Evolutionary conservation across 2,329 filamentous ascomycete species (phyloP).

Genomic region (Microdochium trichocladiopsis): DNA sequence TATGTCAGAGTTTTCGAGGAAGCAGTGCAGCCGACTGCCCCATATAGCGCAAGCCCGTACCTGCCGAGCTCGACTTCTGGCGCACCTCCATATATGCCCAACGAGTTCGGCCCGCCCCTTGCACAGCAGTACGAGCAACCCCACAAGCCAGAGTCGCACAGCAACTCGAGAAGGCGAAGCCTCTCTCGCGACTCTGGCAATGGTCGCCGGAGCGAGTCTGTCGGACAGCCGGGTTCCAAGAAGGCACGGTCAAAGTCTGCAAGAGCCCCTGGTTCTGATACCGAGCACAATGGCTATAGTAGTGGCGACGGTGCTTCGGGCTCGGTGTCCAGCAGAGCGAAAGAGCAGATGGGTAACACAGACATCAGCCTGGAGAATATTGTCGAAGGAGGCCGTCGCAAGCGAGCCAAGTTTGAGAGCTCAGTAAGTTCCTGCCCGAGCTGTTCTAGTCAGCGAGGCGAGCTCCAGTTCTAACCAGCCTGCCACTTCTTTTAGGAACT

Average conservation of each 20-base stretch:
- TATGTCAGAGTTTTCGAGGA: conserved; percentile 80
- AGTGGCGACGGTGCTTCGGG: conserved; percentile 78
- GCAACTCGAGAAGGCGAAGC: conserved; percentile 69
- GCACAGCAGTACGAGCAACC: not conserved
- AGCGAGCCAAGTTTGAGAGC: conserved; percentile 92
- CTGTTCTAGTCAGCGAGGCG: too few species aligned
- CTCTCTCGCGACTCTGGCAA: conserved; percentile 63
- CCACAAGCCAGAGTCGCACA: conserved; percentile 40
- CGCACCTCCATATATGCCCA: conserved; percentile 38
- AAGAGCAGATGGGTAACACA: conserved; percentile 85
- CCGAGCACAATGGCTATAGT: conserved; percentile 66
- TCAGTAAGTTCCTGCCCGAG: conserved; percentile 65
- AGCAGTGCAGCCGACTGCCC: conserved; percentile 32
- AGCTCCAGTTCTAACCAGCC: conserved; percentile 5
- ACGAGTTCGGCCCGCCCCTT: not conserved
- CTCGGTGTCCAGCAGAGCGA: conserved; percentile 69
- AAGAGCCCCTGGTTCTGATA: conserved; percentile 62
- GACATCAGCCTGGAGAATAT: conserved; percentile 99
- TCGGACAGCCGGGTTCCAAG: conserved; percentile 43
- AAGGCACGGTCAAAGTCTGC: conserved; percentile 62
- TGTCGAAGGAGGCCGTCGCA: conserved; percentile 90
- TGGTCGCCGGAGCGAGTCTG: conserved; percentile 72
- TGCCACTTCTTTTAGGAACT: conserved; percentile 63
- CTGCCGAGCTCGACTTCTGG: conserved; percentile 44
- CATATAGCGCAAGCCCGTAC: conserved; percentile 44